These are phyloP conservation scores for Mycena amicta DNA, from an alignment of 768 basidiomycete genomes.

Conservation along the genomic window DNA sequence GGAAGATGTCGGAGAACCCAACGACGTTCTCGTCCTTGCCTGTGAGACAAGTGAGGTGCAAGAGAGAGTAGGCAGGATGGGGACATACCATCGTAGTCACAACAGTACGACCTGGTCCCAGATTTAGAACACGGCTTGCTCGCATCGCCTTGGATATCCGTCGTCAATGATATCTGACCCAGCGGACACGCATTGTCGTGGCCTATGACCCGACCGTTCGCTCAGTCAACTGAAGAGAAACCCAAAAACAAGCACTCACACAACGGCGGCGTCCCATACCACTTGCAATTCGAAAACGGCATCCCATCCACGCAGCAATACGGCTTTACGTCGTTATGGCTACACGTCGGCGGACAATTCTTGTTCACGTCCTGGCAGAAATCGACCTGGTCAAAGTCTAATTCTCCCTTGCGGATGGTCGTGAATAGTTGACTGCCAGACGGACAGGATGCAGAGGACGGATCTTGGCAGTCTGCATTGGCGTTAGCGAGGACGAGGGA, in stretches of 20 bases:
- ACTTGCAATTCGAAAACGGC: conserved; percentile 3
- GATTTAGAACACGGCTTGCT: conserved; percentile 17
- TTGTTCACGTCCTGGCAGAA: conserved; percentile 1
- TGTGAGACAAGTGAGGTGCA: not conserved
- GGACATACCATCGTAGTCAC: conserved; percentile 11
- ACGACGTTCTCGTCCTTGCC: conserved; percentile 17
- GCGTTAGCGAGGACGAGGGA: no score
- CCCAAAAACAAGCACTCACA: conserved; percentile 17
- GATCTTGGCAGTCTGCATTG: not conserved
- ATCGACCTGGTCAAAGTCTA: not conserved
- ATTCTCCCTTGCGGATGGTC: conserved; percentile 1
- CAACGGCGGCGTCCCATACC: conserved; percentile 17
- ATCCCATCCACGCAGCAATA: conserved; percentile 3
- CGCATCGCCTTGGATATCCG: conserved; percentile 27
- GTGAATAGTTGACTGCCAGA: not conserved
- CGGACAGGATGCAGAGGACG: not conserved
- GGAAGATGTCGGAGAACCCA: conserved; percentile 22
- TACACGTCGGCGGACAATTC: conserved; percentile 11
- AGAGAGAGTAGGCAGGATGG: not conserved
- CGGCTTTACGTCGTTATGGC: not conserved
- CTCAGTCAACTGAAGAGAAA: not conserved
- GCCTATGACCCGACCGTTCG: conserved; percentile 2
- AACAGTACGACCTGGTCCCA: conserved; percentile 21
- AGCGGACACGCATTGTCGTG: conserved; percentile 6
- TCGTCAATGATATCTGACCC: conserved; percentile 15